These are phyloP conservation scores for Ceratobasidium sp. DNA, from an alignment of 1,284 basidiomycete species.

Conservation along the genomic window DNA sequence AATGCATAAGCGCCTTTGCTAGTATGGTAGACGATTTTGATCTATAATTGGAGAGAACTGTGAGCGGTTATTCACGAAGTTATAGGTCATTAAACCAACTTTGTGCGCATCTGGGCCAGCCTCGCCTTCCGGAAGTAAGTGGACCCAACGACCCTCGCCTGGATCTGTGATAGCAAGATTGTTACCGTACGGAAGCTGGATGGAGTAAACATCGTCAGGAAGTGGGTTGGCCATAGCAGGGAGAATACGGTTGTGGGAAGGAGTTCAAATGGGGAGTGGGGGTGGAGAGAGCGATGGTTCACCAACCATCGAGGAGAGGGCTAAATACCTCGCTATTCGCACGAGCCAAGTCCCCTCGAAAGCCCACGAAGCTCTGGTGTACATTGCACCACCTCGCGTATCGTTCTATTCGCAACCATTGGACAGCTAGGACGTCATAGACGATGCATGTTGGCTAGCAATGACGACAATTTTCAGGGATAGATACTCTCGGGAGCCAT, in stretches of 20 bases:
- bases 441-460: no score
- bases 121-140: neutral
- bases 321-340: no score
- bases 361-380: no score
- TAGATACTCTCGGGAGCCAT: neutral
- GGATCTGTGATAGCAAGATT: neutral
- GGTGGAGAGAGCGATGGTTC: neutral
- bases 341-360: no score
- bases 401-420: neutral
- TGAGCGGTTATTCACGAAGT: neutral
- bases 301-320: no score
- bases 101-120: neutral
- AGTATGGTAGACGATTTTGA: neutral
- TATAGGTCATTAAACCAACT: neutral
- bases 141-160: slow-evolving; percentile 3
- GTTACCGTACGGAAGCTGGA: neutral
- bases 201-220: slow-evolving; percentile 15
- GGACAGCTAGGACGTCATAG: neutral
- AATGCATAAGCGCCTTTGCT: neutral
- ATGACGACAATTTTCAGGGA: no score
- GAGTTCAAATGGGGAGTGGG: neutral
- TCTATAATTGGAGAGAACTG: neutral
- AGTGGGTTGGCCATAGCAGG: neutral
- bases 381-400: no score
- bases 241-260: no score